Evolutionary conservation across 306 rosid species (phyloP), one percentile per base, ranked within the genome.

Genomic region (Cercis canadensis): DNA sequence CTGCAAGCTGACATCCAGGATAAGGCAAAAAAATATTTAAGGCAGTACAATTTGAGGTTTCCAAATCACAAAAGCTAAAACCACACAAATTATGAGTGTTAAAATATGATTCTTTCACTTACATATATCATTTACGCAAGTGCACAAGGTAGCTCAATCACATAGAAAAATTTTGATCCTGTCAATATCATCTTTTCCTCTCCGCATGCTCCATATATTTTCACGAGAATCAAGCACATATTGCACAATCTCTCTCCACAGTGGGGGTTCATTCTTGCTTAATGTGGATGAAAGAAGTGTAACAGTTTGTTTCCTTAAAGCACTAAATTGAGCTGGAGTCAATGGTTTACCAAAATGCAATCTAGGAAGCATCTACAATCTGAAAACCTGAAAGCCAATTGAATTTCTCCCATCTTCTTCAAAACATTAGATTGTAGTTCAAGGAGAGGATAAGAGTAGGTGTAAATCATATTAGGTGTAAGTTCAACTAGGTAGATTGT

Each of bases 371-470:
- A 36, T 65, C 8, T 8, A 78, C n/a, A 59, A 33, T 31, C 51
- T 58, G 47, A 45, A 60, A 76, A 76, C 72, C 53, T 81, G 68
- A 76, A 70, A 47, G 81, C 75, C 59, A 81, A 47, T 39, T 76
- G 78, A 71, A 81, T 61, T 72, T 70, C 78, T 8, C 75, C 81
- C 85, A 65, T 81, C 63, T 61, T 81, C 40, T n/a, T n/a, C n/a
- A 61, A n/a, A 53, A 81, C 81, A 1, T 67, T 51, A 60, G 85
- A 73, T 60, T 81, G 81, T 17, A 76, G 75, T 43, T 76, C 68
- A 29, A 67, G 18, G 9, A 75, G 78, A 9, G 81, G 78, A 72
- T 59, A 66, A 37, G 78, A 81, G 44, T 72, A 54, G 0, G 34
- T 34, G 72, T 76, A 66, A 60, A 66, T 3, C 67, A 6, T 37